Evolutionary conservation across 768 basidiomycete species (phyloP), one percentile per base, ranked within the genome.

Genomic region (Crassisporium funariophilum): DNA sequence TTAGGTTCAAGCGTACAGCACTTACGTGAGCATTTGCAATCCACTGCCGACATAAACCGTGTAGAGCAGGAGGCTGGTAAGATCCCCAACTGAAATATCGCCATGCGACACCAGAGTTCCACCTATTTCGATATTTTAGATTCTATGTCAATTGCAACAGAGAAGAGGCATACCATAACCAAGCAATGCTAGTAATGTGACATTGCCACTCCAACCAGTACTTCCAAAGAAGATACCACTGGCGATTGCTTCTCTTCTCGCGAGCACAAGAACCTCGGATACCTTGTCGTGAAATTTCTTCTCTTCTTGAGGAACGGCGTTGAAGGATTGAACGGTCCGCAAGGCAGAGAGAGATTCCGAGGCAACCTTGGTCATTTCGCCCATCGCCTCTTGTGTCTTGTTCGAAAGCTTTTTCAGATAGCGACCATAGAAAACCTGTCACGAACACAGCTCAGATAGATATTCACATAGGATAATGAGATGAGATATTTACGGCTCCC

Each of bases 281-380:
- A 89, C 77, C 25, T 75, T 77, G 15, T 87, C 72, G 35, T 81
- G 76, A 59, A 97, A 99, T 49, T 88, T 85, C 13, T 67, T 63
- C 48, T 84, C 77, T 71, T 98, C 95, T 60, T 88, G 81, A 2
- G 77, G 74, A 35, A 82, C 70, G 0, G 91, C 93, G 57, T 98
- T 95, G 73, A 82, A 97, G 0, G 93, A 89, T 60, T 98, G 95
- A 0, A 95, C 88, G 0, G 92, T 95, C 2, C 91, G 79, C 22
- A 95, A 74, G 3, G 89, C 90, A 3, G 89, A 81, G 4, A 99
- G 79, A 4, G 94, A 84, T 60, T 99, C 95, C 49, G 91, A 86
- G 4, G 95, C 94, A 10, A 91, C 84, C 66, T 76, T 94, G 23
- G 93, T 91, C 94, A 95, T 93, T 45, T 95, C 94, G 45, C 95